phyloP scores from a whole-genome alignment of 805 yeast species.

The Pichia paraexigua region DNA sequence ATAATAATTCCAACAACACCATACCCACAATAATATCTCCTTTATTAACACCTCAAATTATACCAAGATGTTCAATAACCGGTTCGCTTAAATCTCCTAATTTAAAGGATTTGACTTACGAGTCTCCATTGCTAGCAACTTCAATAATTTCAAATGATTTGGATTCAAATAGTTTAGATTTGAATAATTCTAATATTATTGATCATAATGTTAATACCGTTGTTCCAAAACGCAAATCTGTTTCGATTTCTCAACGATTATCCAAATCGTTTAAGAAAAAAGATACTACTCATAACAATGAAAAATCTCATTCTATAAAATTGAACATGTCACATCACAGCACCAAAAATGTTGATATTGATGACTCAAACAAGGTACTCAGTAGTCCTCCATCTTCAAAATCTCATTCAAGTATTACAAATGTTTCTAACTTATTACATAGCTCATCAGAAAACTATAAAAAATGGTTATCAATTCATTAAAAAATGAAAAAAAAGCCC shows the following conservation, averaged over 20 bases:
- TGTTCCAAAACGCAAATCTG: not conserved
- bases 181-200: conserved; percentile 16
- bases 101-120: conserved; percentile 22
- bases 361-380: not conserved
- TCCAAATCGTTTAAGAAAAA: not conserved
- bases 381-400: not conserved
- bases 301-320: not conserved
- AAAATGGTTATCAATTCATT: conserved; percentile 26
- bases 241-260: conserved; percentile 4
- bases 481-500: too few species aligned
- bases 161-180: conserved; percentile 25
- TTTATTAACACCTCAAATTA: conserved; percentile 23
- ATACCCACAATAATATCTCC: conserved; percentile 23
- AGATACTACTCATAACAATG: not conserved
- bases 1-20: not conserved
- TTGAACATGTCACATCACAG: not conserved
- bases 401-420: conserved; percentile 16
- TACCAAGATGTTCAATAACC: conserved; percentile 9
- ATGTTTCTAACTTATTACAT: conserved; percentile 23
- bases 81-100: conserved; percentile 19
- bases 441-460: conserved; percentile 27
- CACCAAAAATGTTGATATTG: not conserved
- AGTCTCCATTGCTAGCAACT: conserved; percentile 25
- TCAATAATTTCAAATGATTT: conserved; percentile 17
- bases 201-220: not conserved